A percentile compares a stretch with the other conserved stretches of the same genome.
These are phyloP conservation scores for Apostasia ramifera DNA, from an alignment of 106 monocot genomes.

Conservation along the genomic window DNA sequence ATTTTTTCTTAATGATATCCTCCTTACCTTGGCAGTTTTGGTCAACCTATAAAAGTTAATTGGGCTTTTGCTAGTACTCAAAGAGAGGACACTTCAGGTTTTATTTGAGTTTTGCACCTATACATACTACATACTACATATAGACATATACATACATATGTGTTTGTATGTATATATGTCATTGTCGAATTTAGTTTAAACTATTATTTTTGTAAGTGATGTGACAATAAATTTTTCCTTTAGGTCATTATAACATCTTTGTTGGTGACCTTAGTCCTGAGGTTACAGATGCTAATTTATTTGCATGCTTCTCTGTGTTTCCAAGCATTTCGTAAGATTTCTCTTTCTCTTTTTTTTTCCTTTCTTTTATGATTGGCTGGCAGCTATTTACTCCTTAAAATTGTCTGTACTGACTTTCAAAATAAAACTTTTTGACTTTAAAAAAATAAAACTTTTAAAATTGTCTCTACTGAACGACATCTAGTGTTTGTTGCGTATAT, in stretches of 20 bases:
- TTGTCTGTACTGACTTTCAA: not conserved
- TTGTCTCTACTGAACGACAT: not conserved
- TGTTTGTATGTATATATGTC: too few relatives aligned
- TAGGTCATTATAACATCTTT: slow-evolving; percentile 77
- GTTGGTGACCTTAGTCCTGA: slow-evolving; percentile 92
- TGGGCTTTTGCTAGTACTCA: slow-evolving; percentile 88
- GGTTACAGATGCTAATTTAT: slow-evolving; percentile 67
- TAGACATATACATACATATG: not conserved
- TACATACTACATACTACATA: too few relatives aligned
- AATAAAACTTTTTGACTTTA: too few relatives aligned
- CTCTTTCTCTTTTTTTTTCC: not conserved
- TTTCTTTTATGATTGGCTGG: not conserved
- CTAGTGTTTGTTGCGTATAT: too few relatives aligned
- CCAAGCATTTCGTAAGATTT: slow-evolving; percentile 71
- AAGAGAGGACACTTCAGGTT: slow-evolving; percentile 84
- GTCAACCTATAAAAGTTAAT: slow-evolving; percentile 83
- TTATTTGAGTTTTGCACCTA: not conserved
- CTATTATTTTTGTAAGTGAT: not conserved
- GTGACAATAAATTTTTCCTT: not conserved
- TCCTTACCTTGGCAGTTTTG: slow-evolving; percentile 43
- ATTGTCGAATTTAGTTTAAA: not conserved
- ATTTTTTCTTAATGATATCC: not conserved
- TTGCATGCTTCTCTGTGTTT: slow-evolving; percentile 59
- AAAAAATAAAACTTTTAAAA: not conserved
- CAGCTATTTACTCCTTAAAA: not conserved